These are phyloP conservation scores for Evernia prunastri DNA, from an alignment of 495 filamentous ascomycete species.

Conservation along the genomic window DNA sequence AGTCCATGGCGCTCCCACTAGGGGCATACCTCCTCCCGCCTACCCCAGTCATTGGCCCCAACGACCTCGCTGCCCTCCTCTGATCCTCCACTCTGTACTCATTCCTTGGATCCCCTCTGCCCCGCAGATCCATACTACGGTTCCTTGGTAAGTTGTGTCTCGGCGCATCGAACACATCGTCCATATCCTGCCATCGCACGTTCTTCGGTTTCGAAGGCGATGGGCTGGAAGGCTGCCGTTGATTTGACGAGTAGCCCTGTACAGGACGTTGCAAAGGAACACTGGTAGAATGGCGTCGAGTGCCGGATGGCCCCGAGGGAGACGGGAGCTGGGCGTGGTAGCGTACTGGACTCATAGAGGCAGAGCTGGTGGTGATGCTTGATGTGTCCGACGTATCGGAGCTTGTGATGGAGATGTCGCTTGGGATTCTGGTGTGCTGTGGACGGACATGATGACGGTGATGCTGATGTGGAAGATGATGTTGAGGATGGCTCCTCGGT, in stretches of 20 bases:
- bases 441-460: slow-evolving; percentile 17
- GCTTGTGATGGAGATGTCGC: slow-evolving; percentile 22
- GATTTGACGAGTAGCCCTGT: slow-evolving; percentile 4
- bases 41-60: slow-evolving; percentile 10
- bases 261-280: slow-evolving; percentile 10
- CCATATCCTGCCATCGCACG: slow-evolving; percentile 17
- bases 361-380: slow-evolving; percentile 20
- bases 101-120: not conserved
- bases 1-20: not conserved
- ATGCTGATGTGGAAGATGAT: slow-evolving; percentile 9
- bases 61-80: slow-evolving; percentile 15
- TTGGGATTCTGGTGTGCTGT: slow-evolving; percentile 10
- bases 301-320: not conserved
- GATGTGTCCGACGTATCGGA: slow-evolving; percentile 20
- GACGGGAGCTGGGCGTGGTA: slow-evolving; percentile 17
- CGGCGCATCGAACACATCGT: slow-evolving; percentile 8
- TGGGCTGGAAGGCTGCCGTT: slow-evolving; percentile 5
- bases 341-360: slow-evolving; percentile 19
- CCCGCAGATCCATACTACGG: slow-evolving; percentile 2
- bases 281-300: slow-evolving; percentile 8
- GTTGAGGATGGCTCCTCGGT: slow-evolving; percentile 9
- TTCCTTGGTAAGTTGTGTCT: slow-evolving; percentile 6
- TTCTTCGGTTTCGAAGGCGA: slow-evolving; percentile 5
- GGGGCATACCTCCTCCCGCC: slow-evolving; percentile 21
- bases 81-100: slow-evolving; percentile 4